Conservation (phyloP, 148 eudicot species). For the Nepenthes gracilis region DNA sequence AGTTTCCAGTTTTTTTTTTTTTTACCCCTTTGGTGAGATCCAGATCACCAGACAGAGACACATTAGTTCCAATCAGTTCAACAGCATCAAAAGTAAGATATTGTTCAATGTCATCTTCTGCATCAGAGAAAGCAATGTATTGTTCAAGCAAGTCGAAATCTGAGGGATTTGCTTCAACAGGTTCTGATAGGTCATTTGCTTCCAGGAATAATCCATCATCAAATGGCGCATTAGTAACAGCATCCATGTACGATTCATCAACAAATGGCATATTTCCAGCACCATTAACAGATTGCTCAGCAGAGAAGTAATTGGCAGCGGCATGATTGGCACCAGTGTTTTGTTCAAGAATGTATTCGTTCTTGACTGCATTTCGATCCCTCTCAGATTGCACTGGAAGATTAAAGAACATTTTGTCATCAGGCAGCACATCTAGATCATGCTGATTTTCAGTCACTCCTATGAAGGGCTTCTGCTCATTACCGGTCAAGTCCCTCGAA, state of each 20-base stretch:
- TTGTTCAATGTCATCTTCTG: conserved; percentile 31
- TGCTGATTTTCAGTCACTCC: conserved; percentile 17
- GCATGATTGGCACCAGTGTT: conserved; percentile 24
- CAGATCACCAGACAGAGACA: conserved; percentile 25
- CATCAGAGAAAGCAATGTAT: conserved; percentile 33
- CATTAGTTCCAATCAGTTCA: conserved; percentile 18
- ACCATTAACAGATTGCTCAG: conserved; percentile 34
- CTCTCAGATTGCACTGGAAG: conserved; percentile 23
- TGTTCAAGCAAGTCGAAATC: conserved; percentile 36
- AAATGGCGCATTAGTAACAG: conserved; percentile 15
- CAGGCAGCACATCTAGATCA: conserved; percentile 17
- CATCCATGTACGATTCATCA: conserved; percentile 24
- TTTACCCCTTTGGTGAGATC: conserved; percentile 32
- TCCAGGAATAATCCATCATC: conserved; percentile 48
- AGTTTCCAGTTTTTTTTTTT: neutral
- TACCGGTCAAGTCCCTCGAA: conserved; percentile 12
- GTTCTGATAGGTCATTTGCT: conserved; percentile 43
- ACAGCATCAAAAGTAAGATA: conserved; percentile 29
- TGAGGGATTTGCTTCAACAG: conserved; percentile 26
- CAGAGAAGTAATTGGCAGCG: conserved; percentile 41
- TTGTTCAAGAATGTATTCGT: conserved; percentile 45
- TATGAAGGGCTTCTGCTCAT: conserved; percentile 15
- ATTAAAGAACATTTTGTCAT: conserved; percentile 24
- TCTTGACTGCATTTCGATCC: conserved; percentile 32
- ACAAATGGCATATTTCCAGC: conserved; percentile 15